Evolutionary conservation across 2,329 filamentous ascomycete genomes (phyloP), one percentile per base, ranked within the genome.

Genomic region (Ophiostoma himal-ulmi): DNA sequence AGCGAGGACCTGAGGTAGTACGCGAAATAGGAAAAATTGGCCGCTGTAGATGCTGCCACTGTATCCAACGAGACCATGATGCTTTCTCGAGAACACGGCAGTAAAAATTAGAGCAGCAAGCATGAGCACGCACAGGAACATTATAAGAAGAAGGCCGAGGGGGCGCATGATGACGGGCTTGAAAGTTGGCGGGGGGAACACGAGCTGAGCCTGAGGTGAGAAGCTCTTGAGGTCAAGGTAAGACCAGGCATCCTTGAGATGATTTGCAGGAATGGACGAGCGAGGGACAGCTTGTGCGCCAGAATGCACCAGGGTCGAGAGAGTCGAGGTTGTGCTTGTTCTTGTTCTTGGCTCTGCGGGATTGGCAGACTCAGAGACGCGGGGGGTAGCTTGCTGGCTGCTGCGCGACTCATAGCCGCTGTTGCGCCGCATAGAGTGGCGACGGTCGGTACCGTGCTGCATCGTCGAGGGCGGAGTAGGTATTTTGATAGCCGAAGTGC

Each of bases 11-110:
- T 93, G 92, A 1, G 94, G 94, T 1, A 97, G 81, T 73, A 96
- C 92, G 72, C 93, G 87, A 78, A 96, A 95, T 66, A 96, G 79
- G 78, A 97, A 97, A 79, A 96, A 97, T 74, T 89, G 85, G 10
- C 84, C 84, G 68, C 89, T 90, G 72, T 91, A 90, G 71, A 93
- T 89, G 39, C 80, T 83, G 65, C 84, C 84, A 44, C 82, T 81
- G 77, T 94, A 97, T 3, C 84, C 79, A 76, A 86, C 88, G 14
- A 97, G 81, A 0, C 92, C 92, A 11, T 83, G 78, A 73, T 89
- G 83, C 5, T 80, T 78, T 52, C 83, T 79, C 13, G 91, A 92
- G 80, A 87, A 93, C 48, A 91, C 80, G 71, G 91, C 91, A 73
- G 87, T 88, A 77, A 94, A 89, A 36, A 92, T 84, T 68, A 97